Evolutionary conservation across 2,329 filamentous ascomycete genomes (phyloP).

Genomic region (Calonectria hongkongensis): DNA sequence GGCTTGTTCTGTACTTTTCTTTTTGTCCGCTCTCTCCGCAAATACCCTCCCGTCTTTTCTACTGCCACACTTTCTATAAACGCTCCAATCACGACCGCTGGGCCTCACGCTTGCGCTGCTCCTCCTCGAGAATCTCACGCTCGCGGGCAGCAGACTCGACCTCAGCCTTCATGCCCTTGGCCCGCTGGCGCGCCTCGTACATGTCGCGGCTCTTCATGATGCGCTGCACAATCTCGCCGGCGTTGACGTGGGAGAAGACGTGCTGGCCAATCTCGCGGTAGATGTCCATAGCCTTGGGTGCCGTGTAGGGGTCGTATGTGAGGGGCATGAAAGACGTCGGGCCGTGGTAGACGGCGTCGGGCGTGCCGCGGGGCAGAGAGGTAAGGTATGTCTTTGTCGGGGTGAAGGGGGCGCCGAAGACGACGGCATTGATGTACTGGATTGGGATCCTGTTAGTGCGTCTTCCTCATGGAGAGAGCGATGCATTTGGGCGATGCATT

Average conservation of each 20-base stretch:
- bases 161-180: constrained; percentile 90
- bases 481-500: not conserved
- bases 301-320: constrained; percentile 87
- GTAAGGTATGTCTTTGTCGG: constrained; percentile 87
- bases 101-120: constrained; percentile 71
- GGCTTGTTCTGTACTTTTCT: constrained; percentile 35
- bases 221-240: constrained; percentile 90
- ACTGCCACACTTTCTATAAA: too few relatives aligned
- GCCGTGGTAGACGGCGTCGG: constrained; percentile 94
- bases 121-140: constrained; percentile 77
- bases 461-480: not conserved
- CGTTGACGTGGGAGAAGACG: constrained; percentile 90
- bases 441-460: constrained; percentile 41
- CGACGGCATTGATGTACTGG: constrained; percentile 89
- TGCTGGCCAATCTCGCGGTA: constrained; percentile 87
- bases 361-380: constrained; percentile 82
- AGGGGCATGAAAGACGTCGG: constrained; percentile 91
- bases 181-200: constrained; percentile 93
- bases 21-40: not conserved
- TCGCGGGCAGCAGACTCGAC: constrained; percentile 80
- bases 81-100: constrained; percentile 51
- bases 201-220: constrained; percentile 91
- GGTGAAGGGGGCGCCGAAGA: constrained; percentile 93
- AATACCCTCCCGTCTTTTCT: not conserved
- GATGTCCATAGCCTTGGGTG: constrained; percentile 87